phyloP scores from a whole-genome alignment of 257 asterid genomes.

The Fraxinus quadrangulata region DNA sequence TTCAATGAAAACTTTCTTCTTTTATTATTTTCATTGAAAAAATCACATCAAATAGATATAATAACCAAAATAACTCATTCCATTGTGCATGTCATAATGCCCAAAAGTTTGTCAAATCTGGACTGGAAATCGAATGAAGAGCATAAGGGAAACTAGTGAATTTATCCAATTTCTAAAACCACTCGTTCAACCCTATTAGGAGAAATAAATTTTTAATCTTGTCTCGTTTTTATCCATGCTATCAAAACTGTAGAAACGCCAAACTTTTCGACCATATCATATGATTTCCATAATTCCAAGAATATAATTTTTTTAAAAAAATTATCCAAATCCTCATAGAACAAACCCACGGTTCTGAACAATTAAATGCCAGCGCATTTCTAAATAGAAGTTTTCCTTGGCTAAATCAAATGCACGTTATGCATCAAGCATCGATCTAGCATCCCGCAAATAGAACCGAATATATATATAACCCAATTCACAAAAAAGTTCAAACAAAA shows the following conservation, averaged over 20 bases:
- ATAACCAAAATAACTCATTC: background rate
- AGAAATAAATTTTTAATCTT: background rate
- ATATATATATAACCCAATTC: background rate
- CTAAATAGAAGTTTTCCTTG: background rate
- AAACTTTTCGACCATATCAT: background rate
- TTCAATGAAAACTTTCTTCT: background rate
- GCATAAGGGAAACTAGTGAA: background rate
- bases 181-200: background rate
- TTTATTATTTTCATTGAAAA: background rate
- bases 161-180: constrained; percentile 1
- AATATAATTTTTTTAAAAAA: background rate
- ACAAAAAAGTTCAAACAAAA: background rate
- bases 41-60: background rate
- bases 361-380: background rate
- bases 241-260: background rate
- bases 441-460: background rate
- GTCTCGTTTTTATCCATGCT: background rate
- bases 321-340: background rate
- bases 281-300: background rate
- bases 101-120: background rate
- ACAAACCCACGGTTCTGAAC: background rate
- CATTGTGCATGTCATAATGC: background rate
- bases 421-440: background rate
- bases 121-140: background rate
- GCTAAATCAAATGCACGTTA: background rate